phyloP scores from a whole-genome alignment of 805 yeast species.

The Candida sakaeoensis region DNA sequence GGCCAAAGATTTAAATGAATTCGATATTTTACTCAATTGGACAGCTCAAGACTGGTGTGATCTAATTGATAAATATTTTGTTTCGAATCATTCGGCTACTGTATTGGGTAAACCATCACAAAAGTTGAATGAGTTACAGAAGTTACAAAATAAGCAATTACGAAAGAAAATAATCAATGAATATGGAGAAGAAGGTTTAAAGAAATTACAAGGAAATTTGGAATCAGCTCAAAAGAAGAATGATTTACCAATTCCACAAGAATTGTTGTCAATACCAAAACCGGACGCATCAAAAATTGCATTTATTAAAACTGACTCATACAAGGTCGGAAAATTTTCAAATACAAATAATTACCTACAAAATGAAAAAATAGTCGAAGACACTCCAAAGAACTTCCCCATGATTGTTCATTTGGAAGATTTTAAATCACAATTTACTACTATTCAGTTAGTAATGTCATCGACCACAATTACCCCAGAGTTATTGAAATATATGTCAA shows the following conservation, averaged over 20 bases:
- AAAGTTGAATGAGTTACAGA: conserved; percentile 49
- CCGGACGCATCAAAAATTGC: conserved; percentile 74
- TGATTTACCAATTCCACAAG: conserved; percentile 73
- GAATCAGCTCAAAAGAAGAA: conserved; percentile 63
- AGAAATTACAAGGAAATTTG: conserved; percentile 46
- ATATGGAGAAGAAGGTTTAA: conserved; percentile 60
- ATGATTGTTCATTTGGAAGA: conserved; percentile 76
- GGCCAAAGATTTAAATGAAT: conserved; percentile 56
- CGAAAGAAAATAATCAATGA: conserved; percentile 45
- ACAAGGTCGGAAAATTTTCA: conserved; percentile 48
- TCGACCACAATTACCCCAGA: conserved; percentile 48
- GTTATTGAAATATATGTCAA: conserved; percentile 60
- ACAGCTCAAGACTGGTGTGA: conserved; percentile 61
- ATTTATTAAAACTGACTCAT: conserved; percentile 67
- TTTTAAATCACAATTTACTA: conserved; percentile 73
- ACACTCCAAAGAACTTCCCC: conserved; percentile 50
- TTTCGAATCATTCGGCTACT: conserved; percentile 60
- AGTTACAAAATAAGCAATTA: conserved; percentile 48
- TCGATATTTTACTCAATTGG: conserved; percentile 59
- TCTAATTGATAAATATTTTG: conserved; percentile 49
- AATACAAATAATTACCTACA: conserved; percentile 16
- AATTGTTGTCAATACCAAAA: conserved; percentile 58
- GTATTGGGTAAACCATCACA: conserved; percentile 72
- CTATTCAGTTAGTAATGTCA: conserved; percentile 58
- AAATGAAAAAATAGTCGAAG: conserved; percentile 20